phyloP scores from a whole-genome alignment of 768 basidiomycete genomes.

The Termitomyces sp. region DNA sequence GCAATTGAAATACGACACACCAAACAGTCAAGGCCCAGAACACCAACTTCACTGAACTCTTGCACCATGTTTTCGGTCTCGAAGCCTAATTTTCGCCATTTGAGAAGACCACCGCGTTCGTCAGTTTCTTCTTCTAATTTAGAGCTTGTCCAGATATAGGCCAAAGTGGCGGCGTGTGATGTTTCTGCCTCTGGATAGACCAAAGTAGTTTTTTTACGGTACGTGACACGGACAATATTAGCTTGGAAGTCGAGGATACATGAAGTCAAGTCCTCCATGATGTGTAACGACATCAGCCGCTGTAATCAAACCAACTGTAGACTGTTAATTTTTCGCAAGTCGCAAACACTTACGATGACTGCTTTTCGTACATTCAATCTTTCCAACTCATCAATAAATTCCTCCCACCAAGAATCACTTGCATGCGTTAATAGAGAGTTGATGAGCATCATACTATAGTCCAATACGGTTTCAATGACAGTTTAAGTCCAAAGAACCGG shows the following conservation, averaged over 20 bases:
- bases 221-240: conserved; percentile 72
- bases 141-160: conserved; percentile 64
- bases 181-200: conserved; percentile 66
- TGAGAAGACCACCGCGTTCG: conserved; percentile 40
- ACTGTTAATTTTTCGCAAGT: background rate
- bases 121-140: conserved; percentile 50
- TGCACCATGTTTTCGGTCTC: conserved; percentile 64
- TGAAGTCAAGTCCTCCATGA: conserved; percentile 75
- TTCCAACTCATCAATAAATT: conserved; percentile 72
- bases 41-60: conserved; percentile 75
- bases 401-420: conserved; percentile 73
- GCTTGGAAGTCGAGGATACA: conserved; percentile 86
- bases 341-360: conserved; percentile 55
- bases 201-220: conserved; percentile 73
- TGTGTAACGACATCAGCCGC: conserved; percentile 81
- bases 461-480: conserved; percentile 6
- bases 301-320: conserved; percentile 18
- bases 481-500: background rate
- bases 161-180: conserved; percentile 48
- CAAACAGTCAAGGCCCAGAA: conserved; percentile 78
- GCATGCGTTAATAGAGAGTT: conserved; percentile 80
- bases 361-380: conserved; percentile 74
- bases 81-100: conserved; percentile 81
- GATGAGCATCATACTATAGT: conserved; percentile 81
- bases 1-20: conserved; percentile 32